Evolutionary conservation across 306 rosid genomes (phyloP).

Genomic region (Ammopiptanthus mongolicus): DNA sequence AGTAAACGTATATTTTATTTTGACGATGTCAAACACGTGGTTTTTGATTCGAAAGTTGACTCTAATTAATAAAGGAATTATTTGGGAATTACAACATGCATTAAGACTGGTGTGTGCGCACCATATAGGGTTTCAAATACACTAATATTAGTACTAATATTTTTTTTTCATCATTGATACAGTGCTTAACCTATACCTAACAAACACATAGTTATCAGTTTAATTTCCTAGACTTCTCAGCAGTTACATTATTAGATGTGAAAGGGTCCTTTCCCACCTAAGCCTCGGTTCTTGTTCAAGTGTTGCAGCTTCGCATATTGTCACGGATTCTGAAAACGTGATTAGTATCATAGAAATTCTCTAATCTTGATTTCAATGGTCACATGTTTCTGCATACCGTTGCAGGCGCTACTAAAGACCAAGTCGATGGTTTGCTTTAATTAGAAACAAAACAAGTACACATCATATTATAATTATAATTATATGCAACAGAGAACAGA

Average conservation of each 20-base stretch:
- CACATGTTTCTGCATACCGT: constrained; percentile 31
- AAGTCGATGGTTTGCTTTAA: constrained; percentile 19
- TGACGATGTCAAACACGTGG: constrained; percentile 34
- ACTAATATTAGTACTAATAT: no score
- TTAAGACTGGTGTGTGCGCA: constrained; percentile 4
- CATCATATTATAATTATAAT: background rate
- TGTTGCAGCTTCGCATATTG: background rate
- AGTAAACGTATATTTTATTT: background rate
- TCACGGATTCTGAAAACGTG: background rate
- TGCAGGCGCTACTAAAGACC: constrained; percentile 28
- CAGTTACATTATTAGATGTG: no score
- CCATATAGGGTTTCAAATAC: background rate
- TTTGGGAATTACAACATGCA: constrained; percentile 31
- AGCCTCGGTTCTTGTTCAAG: no score
- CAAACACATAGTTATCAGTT: no score
- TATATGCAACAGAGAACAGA: constrained; percentile 19
- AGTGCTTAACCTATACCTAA: no score
- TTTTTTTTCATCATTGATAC: no score
- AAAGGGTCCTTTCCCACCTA: background rate
- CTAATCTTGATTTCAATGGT: constrained; percentile 7
- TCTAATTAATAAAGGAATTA: constrained; percentile 27
- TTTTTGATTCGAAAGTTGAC: constrained; percentile 52
- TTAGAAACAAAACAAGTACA: constrained; percentile 15
- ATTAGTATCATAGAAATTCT: background rate
- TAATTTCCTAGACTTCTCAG: no score